Evolutionary conservation across 345 rosid species (phyloP).

Genomic region (Brassica nigra): DNA sequence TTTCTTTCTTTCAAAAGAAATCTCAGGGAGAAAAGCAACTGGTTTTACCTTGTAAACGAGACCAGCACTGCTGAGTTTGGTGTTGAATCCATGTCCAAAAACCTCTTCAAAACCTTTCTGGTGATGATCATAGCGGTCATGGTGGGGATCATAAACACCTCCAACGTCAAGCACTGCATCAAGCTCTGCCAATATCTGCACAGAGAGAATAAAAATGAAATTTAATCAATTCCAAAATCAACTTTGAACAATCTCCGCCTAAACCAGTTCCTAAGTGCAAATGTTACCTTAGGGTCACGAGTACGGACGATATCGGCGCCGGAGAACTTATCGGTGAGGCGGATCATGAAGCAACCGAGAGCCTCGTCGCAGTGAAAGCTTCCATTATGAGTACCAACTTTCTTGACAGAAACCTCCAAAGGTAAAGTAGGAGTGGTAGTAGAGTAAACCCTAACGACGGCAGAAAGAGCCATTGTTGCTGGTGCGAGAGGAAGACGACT

Average conservation of each 20-base stretch:
- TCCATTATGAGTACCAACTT: slow-evolving; percentile 91
- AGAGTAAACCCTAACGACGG: slow-evolving; percentile 59
- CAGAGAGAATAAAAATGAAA: too few relatives aligned
- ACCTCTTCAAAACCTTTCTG: slow-evolving; percentile 88
- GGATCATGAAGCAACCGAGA: slow-evolving; percentile 98
- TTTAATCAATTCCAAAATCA: too few relatives aligned
- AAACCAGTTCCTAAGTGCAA: neutral
- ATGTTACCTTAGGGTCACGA: slow-evolving; percentile 77
- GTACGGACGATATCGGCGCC: slow-evolving; percentile 75
- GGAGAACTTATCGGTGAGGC: slow-evolving; percentile 76
- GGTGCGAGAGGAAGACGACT: slow-evolving; percentile 50
- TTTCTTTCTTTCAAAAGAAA: neutral
- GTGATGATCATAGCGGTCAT: slow-evolving; percentile 85
- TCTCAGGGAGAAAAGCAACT: neutral
- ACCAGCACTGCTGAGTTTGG: slow-evolving; percentile 95
- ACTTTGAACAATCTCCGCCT: neutral
- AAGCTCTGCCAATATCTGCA: slow-evolving; percentile 73
- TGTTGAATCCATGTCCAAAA: slow-evolving; percentile 81
- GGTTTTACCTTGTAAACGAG: slow-evolving; percentile 82
- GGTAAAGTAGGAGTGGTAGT: slow-evolving; percentile 55
- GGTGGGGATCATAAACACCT: slow-evolving; percentile 80
- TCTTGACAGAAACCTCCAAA: slow-evolving; percentile 46
- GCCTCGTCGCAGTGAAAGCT: slow-evolving; percentile 98
- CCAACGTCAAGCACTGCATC: slow-evolving; percentile 98
- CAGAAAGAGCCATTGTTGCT: slow-evolving; percentile 46